Conservation (phyloP, 106 monocot genomes). For the Phalaenopsis equestris region DNA sequence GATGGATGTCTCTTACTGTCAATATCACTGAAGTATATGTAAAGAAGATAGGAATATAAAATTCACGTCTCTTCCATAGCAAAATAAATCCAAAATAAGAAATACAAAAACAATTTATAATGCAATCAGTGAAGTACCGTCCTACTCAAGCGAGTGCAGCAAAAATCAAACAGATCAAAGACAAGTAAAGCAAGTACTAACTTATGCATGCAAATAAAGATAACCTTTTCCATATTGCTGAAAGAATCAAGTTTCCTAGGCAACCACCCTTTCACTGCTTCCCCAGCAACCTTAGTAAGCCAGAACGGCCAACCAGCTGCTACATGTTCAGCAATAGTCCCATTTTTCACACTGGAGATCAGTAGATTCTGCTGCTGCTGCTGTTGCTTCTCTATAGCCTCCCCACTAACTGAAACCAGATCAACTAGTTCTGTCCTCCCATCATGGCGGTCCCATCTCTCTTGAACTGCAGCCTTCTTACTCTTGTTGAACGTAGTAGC, state of each 20-base stretch:
- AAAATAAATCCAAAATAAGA: not conserved
- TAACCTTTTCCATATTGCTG: constrained; percentile 55
- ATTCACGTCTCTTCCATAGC: not conserved
- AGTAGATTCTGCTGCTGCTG: constrained; percentile 4
- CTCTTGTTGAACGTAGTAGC: not conserved
- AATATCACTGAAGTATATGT: not conserved
- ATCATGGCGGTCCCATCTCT: constrained; percentile 14
- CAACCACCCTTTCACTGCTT: constrained; percentile 10
- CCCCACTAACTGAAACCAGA: not conserved
- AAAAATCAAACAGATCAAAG: not conserved
- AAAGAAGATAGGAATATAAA: not conserved
- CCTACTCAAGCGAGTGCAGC: not conserved
- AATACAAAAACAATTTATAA: not conserved
- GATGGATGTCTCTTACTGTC: not conserved
- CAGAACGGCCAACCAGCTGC: constrained; percentile 11
- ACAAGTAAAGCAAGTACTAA: not conserved
- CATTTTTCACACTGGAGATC: constrained; percentile 31
- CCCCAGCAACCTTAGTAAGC: constrained; percentile 11
- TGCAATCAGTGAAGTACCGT: too few species aligned
- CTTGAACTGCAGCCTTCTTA: not conserved
- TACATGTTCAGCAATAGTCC: constrained; percentile 15
- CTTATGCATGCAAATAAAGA: not conserved
- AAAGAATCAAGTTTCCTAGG: constrained; percentile 11
- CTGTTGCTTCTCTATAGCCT: not conserved
- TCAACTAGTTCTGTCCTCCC: not conserved